These are phyloP conservation scores for Talaromyces sp. DNA, from an alignment of 2,329 filamentous ascomycete genomes.

Conservation along the genomic window DNA sequence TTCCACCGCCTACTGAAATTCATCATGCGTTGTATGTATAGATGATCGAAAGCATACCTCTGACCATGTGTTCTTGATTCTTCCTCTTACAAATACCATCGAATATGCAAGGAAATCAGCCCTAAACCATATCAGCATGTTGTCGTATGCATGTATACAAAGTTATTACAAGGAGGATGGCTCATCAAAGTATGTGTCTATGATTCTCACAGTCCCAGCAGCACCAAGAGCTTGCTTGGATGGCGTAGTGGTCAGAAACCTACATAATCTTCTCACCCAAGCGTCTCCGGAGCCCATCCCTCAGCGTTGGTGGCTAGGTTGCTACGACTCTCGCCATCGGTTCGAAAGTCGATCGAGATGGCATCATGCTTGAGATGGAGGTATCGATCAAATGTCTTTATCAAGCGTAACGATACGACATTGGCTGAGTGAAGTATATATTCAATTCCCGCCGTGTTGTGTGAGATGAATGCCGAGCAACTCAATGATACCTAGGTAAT, in stretches of 20 bases:
- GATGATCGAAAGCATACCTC: neutral
- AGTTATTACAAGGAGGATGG: neutral
- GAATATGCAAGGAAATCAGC: neutral
- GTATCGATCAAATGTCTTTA: neutral
- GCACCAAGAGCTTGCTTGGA: neutral
- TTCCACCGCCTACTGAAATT: neutral
- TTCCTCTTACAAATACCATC: neutral
- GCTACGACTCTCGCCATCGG: too few relatives aligned
- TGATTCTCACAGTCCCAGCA: neutral
- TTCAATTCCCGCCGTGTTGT: neutral
- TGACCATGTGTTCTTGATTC: too few relatives aligned
- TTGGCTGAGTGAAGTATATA: neutral
- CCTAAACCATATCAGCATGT: neutral
- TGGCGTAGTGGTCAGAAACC: neutral
- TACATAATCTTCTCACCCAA: neutral
- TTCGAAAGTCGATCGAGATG: neutral
- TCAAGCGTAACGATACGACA: neutral
- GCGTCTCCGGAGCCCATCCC: neutral
- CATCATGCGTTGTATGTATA: neutral
- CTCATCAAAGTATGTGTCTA: neutral
- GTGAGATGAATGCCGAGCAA: neutral
- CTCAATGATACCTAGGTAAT: neutral
- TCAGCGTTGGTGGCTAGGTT: neutral
- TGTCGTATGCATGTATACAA: neutral
- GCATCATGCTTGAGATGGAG: neutral